These are phyloP conservation scores for Excoecaria agallocha DNA, from an alignment of 345 rosid genomes.

Conservation along the genomic window DNA sequence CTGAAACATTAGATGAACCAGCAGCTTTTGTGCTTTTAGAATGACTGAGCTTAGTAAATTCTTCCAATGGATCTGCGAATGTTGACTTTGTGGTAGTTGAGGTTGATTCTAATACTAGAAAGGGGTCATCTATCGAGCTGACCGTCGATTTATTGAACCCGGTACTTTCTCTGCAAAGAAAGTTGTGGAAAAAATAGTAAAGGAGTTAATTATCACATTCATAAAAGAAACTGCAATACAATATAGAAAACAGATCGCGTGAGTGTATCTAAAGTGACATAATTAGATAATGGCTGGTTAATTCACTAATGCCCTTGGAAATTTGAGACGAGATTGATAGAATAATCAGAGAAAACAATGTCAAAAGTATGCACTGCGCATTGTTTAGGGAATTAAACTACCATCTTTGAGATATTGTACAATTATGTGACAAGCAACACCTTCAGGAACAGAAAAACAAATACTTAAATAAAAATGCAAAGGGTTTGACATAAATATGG, in stretches of 20 bases:
- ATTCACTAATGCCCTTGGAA: background rate
- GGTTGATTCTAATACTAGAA: slow-evolving; percentile 57
- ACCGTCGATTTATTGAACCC: slow-evolving; percentile 34
- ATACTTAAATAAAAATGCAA: background rate
- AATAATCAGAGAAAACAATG: background rate
- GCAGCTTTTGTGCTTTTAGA: slow-evolving; percentile 35
- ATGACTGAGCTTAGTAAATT: slow-evolving; percentile 41
- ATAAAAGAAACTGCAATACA: background rate
- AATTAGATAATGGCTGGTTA: slow-evolving; percentile 7
- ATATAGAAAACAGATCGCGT: background rate
- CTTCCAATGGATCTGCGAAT: slow-evolving; percentile 56
- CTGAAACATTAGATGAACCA: slow-evolving; percentile 31
- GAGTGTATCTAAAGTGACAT: background rate
- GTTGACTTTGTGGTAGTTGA: slow-evolving; percentile 30
- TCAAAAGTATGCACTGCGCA: background rate
- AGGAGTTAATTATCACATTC: background rate
- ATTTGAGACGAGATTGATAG: background rate
- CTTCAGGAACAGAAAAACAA: background rate
- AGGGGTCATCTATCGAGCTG: slow-evolving; percentile 51
- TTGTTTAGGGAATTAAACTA: background rate
- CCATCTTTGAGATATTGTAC: background rate
- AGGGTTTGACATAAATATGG: background rate
- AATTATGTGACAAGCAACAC: background rate
- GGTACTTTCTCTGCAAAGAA: slow-evolving; percentile 26
- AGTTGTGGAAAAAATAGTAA: background rate